phyloP scores from a whole-genome alignment of 371 early-diverging fungal genomes.

The Lichtheimia ramosa region DNA sequence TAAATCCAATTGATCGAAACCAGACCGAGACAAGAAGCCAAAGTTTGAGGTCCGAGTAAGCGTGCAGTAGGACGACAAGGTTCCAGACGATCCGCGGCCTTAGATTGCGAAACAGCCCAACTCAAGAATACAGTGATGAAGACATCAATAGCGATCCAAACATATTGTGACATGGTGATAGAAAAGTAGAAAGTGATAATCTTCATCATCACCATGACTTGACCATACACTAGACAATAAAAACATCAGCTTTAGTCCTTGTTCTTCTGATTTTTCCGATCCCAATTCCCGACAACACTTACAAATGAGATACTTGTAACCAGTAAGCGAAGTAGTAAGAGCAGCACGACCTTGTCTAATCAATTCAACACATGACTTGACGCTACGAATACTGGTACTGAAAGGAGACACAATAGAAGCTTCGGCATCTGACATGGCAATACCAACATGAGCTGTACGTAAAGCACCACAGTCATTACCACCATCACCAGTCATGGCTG shows the following conservation, averaged over 20 bases:
- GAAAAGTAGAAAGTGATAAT: constrained; percentile 60
- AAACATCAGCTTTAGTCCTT: too few relatives aligned
- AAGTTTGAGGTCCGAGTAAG: constrained; percentile 69
- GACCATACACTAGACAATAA: constrained; percentile 59
- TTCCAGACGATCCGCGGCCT: constrained; percentile 54
- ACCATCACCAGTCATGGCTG: constrained; percentile 99
- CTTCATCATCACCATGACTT: constrained; percentile 65
- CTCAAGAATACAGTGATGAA: constrained; percentile 43
- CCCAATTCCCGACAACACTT: not conserved
- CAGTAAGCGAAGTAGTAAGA: constrained; percentile 73
- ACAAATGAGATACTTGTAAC: constrained; percentile 69
- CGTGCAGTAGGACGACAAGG: constrained; percentile 72
- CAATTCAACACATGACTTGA: constrained; percentile 69
- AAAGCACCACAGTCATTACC: constrained; percentile 98
- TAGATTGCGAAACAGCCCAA: constrained; percentile 65
- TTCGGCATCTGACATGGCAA: constrained; percentile 81
- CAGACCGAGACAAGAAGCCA: constrained; percentile 64
- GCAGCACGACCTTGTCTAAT: constrained; percentile 72
- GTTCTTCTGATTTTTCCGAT: too few relatives aligned
- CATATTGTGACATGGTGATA: constrained; percentile 55
- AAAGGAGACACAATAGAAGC: constrained; percentile 87
- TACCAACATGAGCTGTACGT: constrained; percentile 91
- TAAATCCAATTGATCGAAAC: constrained; percentile 68
- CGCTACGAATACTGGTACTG: constrained; percentile 63
- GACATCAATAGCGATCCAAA: constrained; percentile 59